Base-by-base conservation (phyloP, 305 asterid species). In the Fraxinus velutina region DNA sequence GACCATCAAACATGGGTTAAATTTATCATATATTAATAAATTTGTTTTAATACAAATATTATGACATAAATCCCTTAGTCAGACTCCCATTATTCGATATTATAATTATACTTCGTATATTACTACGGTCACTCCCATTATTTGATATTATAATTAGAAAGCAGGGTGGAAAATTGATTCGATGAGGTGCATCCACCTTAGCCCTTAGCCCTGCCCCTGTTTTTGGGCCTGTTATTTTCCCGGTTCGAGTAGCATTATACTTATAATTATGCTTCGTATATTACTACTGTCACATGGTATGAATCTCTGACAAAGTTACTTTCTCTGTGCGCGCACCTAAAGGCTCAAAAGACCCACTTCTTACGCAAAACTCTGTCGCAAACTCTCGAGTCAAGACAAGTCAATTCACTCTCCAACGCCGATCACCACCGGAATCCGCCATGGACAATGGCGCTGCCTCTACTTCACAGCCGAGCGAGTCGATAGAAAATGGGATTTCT, bases 361-460 rank as follows among this genome's bases (percentile, higher is more conserved):
- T 80, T 55, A 30, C 84, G 81, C 50, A n/a, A 78, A 2, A 2
- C 37, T 6, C 42, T 19, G 6, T 52, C 47, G 3, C 3, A 17
- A 47, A 5, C 68, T 29, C 72, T 17, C 22, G 39, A 78, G 92
- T 86, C 91, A 82, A 77, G 73, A 24, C 30, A 75, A 82, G 93
- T 91, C 92, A 85, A 83, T 79, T 47, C 73, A 22, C 80, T 52
- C 82, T 37, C 83, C 66, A 4, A 44, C 62, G 73, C 79, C 75
- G 82, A 34, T 60, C 79, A 39, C 78, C 78, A 34, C 75, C 75
- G 75, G 22, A 10, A 70, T 30, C 24, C 24, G 39, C 74, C 79
- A 89, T 90, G 94, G 82, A 75, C 83, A 88, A 78, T 85, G 90
- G 82, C 79, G 81, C 17, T 57, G 37, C 82, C 75, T 39, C 70